phyloP scores from a whole-genome alignment of 2,329 filamentous ascomycete genomes.

The Penicillium sp. region DNA sequence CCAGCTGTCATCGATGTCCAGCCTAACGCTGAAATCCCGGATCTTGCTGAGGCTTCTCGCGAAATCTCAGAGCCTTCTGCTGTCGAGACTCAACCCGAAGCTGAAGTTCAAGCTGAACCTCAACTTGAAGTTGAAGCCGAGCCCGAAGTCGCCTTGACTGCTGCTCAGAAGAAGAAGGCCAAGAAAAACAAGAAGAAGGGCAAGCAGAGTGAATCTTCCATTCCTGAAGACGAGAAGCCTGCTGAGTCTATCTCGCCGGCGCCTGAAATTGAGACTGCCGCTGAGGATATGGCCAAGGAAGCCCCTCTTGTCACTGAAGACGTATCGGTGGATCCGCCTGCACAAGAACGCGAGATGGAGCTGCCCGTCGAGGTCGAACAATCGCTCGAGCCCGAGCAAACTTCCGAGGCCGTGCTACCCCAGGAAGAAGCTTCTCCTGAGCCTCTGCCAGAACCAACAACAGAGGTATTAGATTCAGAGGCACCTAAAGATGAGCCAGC shows the following conservation, averaged over 20 bases:
- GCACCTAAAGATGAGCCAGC: neutral
- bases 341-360: neutral
- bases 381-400: neutral
- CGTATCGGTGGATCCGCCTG: neutral
- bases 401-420: neutral
- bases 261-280: neutral
- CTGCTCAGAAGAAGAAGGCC: constrained; percentile 34
- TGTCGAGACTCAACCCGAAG: neutral
- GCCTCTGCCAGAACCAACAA: neutral
- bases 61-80: neutral
- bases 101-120: neutral
- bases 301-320: neutral
- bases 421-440: neutral
- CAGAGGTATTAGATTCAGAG: neutral
- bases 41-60: neutral
- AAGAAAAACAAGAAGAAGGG: constrained; percentile 39
- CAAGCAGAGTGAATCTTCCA: constrained; percentile 18
- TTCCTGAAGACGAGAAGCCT: constrained; percentile 14
- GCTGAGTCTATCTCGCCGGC: constrained; percentile 4
- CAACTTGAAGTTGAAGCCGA: constrained; percentile 10
- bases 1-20: neutral
- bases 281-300: constrained; percentile 1
- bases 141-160: constrained; percentile 18
- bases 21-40: neutral
- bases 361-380: constrained; percentile 4